These are phyloP conservation scores for Xylaria sp. DNA, from an alignment of 2,329 filamentous ascomycete genomes.

Conservation along the genomic window DNA sequence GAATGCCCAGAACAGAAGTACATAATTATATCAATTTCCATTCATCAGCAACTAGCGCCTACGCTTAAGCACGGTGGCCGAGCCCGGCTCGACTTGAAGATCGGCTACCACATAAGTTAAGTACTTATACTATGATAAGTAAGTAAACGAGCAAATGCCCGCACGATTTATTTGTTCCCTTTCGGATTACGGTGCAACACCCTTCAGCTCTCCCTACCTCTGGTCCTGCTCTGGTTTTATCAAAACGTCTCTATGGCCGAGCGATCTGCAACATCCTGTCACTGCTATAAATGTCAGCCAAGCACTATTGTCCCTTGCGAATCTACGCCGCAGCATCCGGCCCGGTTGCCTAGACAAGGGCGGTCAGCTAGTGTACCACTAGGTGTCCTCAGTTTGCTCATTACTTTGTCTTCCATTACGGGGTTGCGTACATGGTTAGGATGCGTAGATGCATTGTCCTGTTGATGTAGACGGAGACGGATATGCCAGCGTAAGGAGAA, in stretches of 20 bases:
- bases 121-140: no score
- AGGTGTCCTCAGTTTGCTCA: neutral
- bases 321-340: slow-evolving; percentile 21
- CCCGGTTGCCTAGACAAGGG: slow-evolving; percentile 13
- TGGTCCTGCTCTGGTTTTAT: slow-evolving; percentile 16
- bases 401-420: neutral
- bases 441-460: neutral
- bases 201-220: slow-evolving; percentile 18
- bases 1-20: neutral
- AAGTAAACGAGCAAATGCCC: slow-evolving; percentile 9
- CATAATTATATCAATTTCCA: neutral
- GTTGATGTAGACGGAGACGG: neutral
- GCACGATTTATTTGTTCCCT: slow-evolving; percentile 10
- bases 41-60: slow-evolving; percentile 10
- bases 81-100: slow-evolving; percentile 7
- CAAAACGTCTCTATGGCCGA: slow-evolving; percentile 26
- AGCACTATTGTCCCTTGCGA: slow-evolving; percentile 8
- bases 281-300: slow-evolving; percentile 14
- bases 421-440: neutral
- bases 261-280: slow-evolving; percentile 27
- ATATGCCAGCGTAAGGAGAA: neutral
- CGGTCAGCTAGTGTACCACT: neutral
- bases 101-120: slow-evolving; percentile 12
- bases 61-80: slow-evolving; percentile 16
- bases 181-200: slow-evolving; percentile 25